Evolutionary conservation across 2,329 filamentous ascomycete genomes (phyloP), one percentile per base, ranked within the genome.

Genomic region (Arthroderma sp.): DNA sequence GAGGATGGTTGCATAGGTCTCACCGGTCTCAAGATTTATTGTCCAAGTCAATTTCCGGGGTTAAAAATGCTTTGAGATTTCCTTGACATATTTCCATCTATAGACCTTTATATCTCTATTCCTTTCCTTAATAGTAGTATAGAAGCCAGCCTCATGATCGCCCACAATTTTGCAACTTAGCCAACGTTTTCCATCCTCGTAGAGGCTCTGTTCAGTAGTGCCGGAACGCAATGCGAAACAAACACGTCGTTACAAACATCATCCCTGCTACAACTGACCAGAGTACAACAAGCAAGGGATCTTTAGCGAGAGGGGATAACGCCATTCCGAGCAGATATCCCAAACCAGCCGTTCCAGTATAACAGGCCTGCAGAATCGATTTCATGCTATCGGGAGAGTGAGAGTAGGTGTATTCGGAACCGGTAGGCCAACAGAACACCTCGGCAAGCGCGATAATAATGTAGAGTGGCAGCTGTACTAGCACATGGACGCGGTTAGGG

Each of bases 361-460:
- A 57, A 60, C 64, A 57, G 53, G 64, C 60, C 60, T 63, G 63
- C 59, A 66, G 61, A 56, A 66, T 61, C 41, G 60, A 57, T 37
- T 59, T 58, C 61, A 62, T 62, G n/a, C 55, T 51, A 19, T 23
- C 13, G 2, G 85, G 85, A 0, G 84, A 83, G 71, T 87, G 86
- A 66, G 81, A 82, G 73, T 82, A 87, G 43, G 85, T 84, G 62
- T 86, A 87, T 67, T 87, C 85, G 63, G 83, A 79, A 1, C 80
- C 81, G 1, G 77, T 79, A 61, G 79, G 75, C 17, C 70, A 74
- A 0, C 62, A 63, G 38, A 67, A 61, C 35, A 66, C 65, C 57
- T 67, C 65, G 47, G 64, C 65, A 56, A 67, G 60, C 17, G 62
- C 65, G 23, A 65, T 60, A 9, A 66, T 57, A 15, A 67, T 59